phyloP scores from a whole-genome alignment of 495 filamentous ascomycete genomes.

The Penicillium samsonianum region DNA sequence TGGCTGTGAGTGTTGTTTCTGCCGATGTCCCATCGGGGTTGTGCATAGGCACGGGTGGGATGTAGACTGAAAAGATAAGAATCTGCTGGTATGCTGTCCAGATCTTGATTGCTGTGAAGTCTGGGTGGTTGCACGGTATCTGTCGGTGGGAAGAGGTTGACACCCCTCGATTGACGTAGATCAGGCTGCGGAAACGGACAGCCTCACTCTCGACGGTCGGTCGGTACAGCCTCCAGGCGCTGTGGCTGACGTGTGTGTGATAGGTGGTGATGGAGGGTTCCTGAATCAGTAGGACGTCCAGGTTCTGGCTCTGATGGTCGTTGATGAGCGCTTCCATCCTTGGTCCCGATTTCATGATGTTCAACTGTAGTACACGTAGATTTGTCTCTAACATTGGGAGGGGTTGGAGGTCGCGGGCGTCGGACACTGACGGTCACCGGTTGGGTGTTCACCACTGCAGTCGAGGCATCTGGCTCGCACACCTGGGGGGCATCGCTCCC shows the following conservation, averaged over 20 bases:
- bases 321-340: slow-evolving; percentile 36
- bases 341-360: slow-evolving; percentile 30
- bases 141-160: slow-evolving; percentile 27
- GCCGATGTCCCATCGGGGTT: no score
- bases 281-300: slow-evolving; percentile 32
- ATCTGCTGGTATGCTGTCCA: no score
- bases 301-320: slow-evolving; percentile 24
- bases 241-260: slow-evolving; percentile 30
- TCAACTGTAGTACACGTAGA: slow-evolving; percentile 31
- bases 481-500: slow-evolving; percentile 22
- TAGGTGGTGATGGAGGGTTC: slow-evolving; percentile 27
- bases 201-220: slow-evolving; percentile 17
- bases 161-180: slow-evolving; percentile 28
- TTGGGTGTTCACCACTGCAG: slow-evolving; percentile 27
- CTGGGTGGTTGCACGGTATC: slow-evolving; percentile 25
- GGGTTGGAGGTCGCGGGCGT: slow-evolving; percentile 11
- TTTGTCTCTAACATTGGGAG: slow-evolving; percentile 24
- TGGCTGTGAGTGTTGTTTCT: no score
- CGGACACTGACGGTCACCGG: slow-evolving; percentile 20
- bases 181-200: slow-evolving; percentile 22
- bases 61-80: no score
- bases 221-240: slow-evolving; percentile 30
- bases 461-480: slow-evolving; percentile 24
- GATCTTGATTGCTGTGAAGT: slow-evolving; percentile 25
- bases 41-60: no score